A percentile compares a stretch with the other conserved stretches of the same genome.
Evolutionary conservation across 2,329 filamentous ascomycete species (phyloP).

Genomic region (Daldinia sp.): DNA sequence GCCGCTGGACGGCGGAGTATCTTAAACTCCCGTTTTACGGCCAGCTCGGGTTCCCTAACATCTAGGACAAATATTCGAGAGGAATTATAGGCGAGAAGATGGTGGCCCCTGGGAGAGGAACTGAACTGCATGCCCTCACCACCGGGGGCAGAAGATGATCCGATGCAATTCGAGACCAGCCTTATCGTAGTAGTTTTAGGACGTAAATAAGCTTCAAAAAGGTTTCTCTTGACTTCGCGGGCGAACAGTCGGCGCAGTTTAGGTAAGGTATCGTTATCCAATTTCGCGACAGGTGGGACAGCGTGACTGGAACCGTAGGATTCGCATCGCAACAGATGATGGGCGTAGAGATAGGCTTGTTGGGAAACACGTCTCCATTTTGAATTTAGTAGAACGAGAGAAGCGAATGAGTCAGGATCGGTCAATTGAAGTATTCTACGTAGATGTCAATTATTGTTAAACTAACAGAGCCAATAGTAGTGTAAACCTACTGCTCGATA

Average conservation of each 20-base stretch:
- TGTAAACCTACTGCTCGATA: slow-evolving; percentile 70
- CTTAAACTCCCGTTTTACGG: slow-evolving; percentile 82
- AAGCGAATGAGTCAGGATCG: slow-evolving; percentile 74
- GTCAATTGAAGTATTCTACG: slow-evolving; percentile 70
- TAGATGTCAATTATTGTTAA: slow-evolving; percentile 24
- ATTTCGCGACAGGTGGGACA: slow-evolving; percentile 51
- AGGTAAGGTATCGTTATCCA: slow-evolving; percentile 65
- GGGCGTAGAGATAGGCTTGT: slow-evolving; percentile 71
- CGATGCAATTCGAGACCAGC: slow-evolving; percentile 85
- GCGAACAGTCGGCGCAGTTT: slow-evolving; percentile 74
- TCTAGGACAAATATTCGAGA: slow-evolving; percentile 86
- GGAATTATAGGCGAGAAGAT: slow-evolving; percentile 84
- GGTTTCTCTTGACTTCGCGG: slow-evolving; percentile 78
- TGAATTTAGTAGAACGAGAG: slow-evolving; percentile 72
- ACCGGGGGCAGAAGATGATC: slow-evolving; percentile 83
- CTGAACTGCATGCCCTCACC: slow-evolving; percentile 89
- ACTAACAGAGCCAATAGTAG: not conserved
- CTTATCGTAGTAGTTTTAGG: slow-evolving; percentile 79
- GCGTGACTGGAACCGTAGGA: slow-evolving; percentile 67
- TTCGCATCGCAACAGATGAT: slow-evolving; percentile 71
- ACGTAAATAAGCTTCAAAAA: slow-evolving; percentile 80
- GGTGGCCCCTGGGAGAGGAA: slow-evolving; percentile 79
- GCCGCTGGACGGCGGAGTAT: slow-evolving; percentile 80
- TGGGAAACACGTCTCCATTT: slow-evolving; percentile 75
- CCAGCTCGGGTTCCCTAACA: slow-evolving; percentile 68